Percentiles rank a stretch among this genome's conserved stretches.
These are phyloP conservation scores for Aquilaria yunnanensis DNA, from an alignment of 345 rosid genomes.

Conservation along the genomic window DNA sequence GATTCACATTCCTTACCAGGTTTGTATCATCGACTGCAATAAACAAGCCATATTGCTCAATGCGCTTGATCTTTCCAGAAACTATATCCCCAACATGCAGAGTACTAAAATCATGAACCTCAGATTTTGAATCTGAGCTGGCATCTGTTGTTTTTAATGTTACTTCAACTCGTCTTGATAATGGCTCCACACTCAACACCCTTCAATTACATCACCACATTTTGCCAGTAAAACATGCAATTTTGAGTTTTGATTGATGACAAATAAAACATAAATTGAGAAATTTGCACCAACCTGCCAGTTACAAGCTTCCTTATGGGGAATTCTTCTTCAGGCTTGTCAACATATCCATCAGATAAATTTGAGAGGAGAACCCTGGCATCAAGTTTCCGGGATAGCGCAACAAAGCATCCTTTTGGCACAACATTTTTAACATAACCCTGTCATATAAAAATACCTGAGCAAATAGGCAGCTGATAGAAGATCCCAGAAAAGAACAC, in stretches of 20 bases:
- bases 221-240: not conserved
- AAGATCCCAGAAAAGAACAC: not conserved
- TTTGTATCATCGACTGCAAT: slow-evolving; percentile 51
- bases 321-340: slow-evolving; percentile 66
- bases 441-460: slow-evolving; percentile 31
- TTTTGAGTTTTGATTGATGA: not conserved
- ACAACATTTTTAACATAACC: slow-evolving; percentile 86
- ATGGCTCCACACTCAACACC: slow-evolving; percentile 76
- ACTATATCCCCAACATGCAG: slow-evolving; percentile 57
- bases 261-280: slow-evolving; percentile 3
- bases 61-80: slow-evolving; percentile 67
- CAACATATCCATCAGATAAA: slow-evolving; percentile 67
- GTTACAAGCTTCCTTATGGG: slow-evolving; percentile 80
- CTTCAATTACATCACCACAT: slow-evolving; percentile 27
- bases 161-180: slow-evolving; percentile 82
- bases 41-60: slow-evolving; percentile 80
- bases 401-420: slow-evolving; percentile 84
- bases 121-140: slow-evolving; percentile 36
- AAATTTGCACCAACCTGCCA: slow-evolving; percentile 53
- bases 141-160: slow-evolving; percentile 54
- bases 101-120: slow-evolving; percentile 38
- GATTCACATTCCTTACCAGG: slow-evolving; percentile 46
- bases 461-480: slow-evolving; percentile 4
- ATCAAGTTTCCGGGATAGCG: slow-evolving; percentile 78
- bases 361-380: slow-evolving; percentile 79